Evolutionary conservation across 2,329 filamentous ascomycete genomes (phyloP).

Genomic region (Ophiosphaerella narmari): DNA sequence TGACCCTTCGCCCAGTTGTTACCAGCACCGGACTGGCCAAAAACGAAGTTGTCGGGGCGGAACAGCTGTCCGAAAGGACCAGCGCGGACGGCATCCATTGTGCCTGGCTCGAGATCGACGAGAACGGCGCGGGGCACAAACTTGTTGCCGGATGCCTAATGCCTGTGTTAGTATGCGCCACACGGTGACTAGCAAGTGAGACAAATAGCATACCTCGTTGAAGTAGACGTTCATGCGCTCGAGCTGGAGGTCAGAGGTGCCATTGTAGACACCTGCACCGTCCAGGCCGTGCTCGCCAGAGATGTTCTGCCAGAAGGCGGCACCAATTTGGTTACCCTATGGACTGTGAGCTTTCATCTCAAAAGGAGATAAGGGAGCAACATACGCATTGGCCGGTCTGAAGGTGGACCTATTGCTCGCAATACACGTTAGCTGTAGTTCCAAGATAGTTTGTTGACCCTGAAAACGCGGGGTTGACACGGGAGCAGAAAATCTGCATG

Average conservation of each 20-base stretch:
- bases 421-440: slow-evolving; percentile 61
- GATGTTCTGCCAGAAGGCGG: slow-evolving; percentile 87
- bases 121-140: slow-evolving; percentile 99
- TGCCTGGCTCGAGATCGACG: slow-evolving; percentile 98
- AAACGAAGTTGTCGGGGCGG: slow-evolving; percentile 99
- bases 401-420: slow-evolving; percentile 82
- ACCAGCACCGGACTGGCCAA: slow-evolving; percentile 98
- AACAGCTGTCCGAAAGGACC: slow-evolving; percentile 99
- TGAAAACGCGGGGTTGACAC: slow-evolving; percentile 50
- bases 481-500: slow-evolving; percentile 50
- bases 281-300: slow-evolving; percentile 87
- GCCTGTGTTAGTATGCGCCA: slow-evolving; percentile 25
- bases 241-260: slow-evolving; percentile 96
- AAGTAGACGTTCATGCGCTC: slow-evolving; percentile 99
- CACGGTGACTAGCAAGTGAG: slow-evolving; percentile 2
- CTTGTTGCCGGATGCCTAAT: slow-evolving; percentile 92
- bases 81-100: slow-evolving; percentile 98
- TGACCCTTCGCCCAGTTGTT: slow-evolving; percentile 99
- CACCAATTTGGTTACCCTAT: slow-evolving; percentile 99
- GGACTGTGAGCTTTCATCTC: slow-evolving; percentile 36
- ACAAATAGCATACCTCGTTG: slow-evolving; percentile 71
- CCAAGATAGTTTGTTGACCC: slow-evolving; percentile 48
- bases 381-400: slow-evolving; percentile 99
- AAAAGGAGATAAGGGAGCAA: slow-evolving; percentile 29
- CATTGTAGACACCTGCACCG: slow-evolving; percentile 96